Base-by-base conservation (phyloP, 2,329 filamentous ascomycete species). In the Fusarium transvaalense region DNA sequence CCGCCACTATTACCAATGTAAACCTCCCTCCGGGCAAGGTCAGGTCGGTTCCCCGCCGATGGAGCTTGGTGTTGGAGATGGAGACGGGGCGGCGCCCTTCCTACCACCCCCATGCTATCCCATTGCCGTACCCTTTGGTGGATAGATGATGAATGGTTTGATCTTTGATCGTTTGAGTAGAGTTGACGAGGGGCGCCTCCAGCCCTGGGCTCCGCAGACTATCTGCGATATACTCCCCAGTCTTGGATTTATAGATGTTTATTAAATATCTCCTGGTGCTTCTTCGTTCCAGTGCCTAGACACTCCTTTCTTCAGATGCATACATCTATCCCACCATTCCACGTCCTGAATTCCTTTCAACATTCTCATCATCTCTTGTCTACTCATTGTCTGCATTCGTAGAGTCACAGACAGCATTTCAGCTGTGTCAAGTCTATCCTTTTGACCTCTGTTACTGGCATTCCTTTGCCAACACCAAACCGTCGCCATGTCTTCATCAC, bases 241-340 rank as follows among this genome's bases (percentile, higher is more conserved):
- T 78, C 76, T 79, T 76, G 77, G 77, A 77, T 78, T 78, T 79
- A 79, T 78, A 78, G 75, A 76, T 65, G 71, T 73, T 71, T 73
- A 71, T 68, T 73, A 69, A 60, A 68, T 66, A 65, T 76, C 76
- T 76, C 75, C 73, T 77, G 69, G 68, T 69, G 64, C 69, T 62
- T 66, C 72, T 76, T 68, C 79, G 78, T 81, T 79, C 79, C 79
- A 81, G 78, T 80, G 73, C 61, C 60, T 64, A 68, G 48, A 66
- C 72, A 66, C 68, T 76, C 71, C 74, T 72, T 76, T 76, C 73
- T 64, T 69, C 73, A 73, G 72, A 71, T 76, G 74, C 75, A 76
- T 80, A 80, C 78, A 79, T 79, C 71, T 80, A 80, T 79, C 76
- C 77, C 77, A 76, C 77, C 77, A 80, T 80, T 80, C 79, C 79